Base-by-base conservation (phyloP, 257 asterid genomes). In the Solanum sparsipilum region DNA sequence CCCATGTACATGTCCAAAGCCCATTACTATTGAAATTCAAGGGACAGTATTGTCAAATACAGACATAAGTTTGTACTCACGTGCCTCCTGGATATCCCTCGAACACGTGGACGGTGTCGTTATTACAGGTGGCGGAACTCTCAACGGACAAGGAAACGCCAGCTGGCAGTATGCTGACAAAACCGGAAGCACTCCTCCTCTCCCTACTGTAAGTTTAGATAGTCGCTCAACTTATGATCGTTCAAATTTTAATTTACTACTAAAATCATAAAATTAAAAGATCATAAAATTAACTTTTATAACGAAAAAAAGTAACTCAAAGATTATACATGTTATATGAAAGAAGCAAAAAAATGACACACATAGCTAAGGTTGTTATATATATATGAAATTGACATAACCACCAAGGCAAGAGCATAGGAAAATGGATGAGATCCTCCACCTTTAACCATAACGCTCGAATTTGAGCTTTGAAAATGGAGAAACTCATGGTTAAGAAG, bases 91-190 rank as follows among this genome's bases (percentile, higher is more conserved):
- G 98, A 88, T 95, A 71, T 39, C 84, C 34, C 7, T 96, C 4
- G 90, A 92, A 18, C 41, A 58, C 8, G 92, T 92, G 13, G 81
- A 86, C 0, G 93, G 93, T 11, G 27, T 96, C 1, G 87, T 89
- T 23, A 27, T 96, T 65, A 84, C 91, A 3, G 99, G 99, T 11
- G 90, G 91, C 23, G 99, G 98, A 36, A 91, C 94, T 65, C 87
- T 96, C 46, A 89, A 96, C 25, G 99, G 92, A 52, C 91, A 89
- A n/a, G 98, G 98, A 4, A 3, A 36, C 0, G 10, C 58, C 1
- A 44, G 48, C 0, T 95, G 95, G 97, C 29, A 88, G 34, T 92
- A 11, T 6, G 86, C 52, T 13, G 84, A 84, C 6, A 86, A 48
- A 86, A 5, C 18, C 36, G 86, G 86, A 27, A 87, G 75, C 2